phyloP scores from a whole-genome alignment of 2,329 filamentous ascomycete genomes.

The Periconia digitata region DNA sequence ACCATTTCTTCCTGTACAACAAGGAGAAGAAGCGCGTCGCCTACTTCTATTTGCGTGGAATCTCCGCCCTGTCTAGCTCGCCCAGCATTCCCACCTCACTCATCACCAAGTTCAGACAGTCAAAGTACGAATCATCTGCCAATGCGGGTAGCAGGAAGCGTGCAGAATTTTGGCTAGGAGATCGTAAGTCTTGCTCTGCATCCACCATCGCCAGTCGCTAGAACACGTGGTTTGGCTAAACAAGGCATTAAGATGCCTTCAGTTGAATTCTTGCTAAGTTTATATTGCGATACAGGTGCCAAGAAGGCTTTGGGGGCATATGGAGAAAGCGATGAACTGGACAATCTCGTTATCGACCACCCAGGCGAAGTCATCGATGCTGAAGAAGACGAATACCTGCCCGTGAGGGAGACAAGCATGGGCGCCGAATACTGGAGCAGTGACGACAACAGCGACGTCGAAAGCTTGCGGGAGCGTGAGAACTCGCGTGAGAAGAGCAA shows the following conservation, averaged over 20 bases:
- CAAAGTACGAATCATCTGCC: conserved; percentile 52
- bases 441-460: conserved; percentile 38
- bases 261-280: no score
- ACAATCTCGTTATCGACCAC: conserved; percentile 42
- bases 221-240: no score
- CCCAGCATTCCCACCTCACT: conserved; percentile 48
- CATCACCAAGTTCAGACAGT: conserved; percentile 41
- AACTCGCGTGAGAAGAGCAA: conserved; percentile 44
- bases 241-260: no score
- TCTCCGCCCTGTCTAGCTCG: conserved; percentile 72
- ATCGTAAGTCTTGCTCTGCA: no score
- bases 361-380: conserved; percentile 42
- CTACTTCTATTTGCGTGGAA: conserved; percentile 89
- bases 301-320: conserved; percentile 48
- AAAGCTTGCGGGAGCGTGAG: conserved; percentile 41
- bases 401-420: conserved; percentile 32
- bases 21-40: conserved; percentile 87
- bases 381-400: conserved; percentile 41
- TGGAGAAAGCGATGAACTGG: conserved; percentile 48
- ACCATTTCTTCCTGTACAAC: conserved; percentile 98
- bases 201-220: no score
- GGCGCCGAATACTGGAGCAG: conserved; percentile 33
- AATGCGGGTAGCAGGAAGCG: conserved; percentile 71
- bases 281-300: no score
- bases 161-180: conserved; percentile 84